These are phyloP conservation scores for Serendipita sp. DNA, from an alignment of 768 basidiomycete genomes.

Conservation along the genomic window DNA sequence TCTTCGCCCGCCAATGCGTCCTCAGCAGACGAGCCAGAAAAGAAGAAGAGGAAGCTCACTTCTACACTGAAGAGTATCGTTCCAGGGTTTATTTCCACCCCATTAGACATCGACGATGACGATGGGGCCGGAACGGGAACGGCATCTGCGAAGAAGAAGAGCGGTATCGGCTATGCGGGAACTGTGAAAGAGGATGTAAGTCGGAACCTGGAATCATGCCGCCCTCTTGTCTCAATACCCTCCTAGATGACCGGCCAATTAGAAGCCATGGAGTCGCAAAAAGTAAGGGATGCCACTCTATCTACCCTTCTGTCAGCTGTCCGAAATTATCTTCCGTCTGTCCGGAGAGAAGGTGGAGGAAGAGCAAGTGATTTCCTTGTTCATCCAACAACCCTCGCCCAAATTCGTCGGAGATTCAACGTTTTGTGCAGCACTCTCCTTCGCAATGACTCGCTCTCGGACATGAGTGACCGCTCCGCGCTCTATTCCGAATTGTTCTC, in stretches of 20 bases:
- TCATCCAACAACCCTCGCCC: constrained; percentile 84
- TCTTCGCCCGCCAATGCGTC: neutral
- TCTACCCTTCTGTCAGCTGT: constrained; percentile 52
- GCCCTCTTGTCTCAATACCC: neutral
- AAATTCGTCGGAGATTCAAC: constrained; percentile 83
- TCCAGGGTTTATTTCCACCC: neutral
- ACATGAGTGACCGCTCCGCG: constrained; percentile 78
- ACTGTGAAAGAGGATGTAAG: constrained; percentile 67
- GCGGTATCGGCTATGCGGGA: constrained; percentile 81
- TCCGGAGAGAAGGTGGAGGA: constrained; percentile 59
- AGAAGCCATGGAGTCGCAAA: constrained; percentile 61
- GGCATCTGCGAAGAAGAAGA: constrained; percentile 42
- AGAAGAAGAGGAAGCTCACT: constrained; percentile 14
- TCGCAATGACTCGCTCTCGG: constrained; percentile 81
- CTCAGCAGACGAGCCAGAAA: constrained; percentile 8
- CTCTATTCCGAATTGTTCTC: constrained; percentile 82
- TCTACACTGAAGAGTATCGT: neutral
- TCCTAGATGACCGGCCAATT: constrained; percentile 61
- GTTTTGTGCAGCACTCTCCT: constrained; percentile 72
- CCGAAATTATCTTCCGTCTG: constrained; percentile 69
- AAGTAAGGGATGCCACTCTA: constrained; percentile 56
- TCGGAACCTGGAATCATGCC: neutral
- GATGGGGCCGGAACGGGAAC: constrained; percentile 1
- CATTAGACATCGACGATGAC: neutral
- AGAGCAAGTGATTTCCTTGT: constrained; percentile 79